phyloP scores from a whole-genome alignment of 257 asterid species.

The Perilla frutescens region DNA sequence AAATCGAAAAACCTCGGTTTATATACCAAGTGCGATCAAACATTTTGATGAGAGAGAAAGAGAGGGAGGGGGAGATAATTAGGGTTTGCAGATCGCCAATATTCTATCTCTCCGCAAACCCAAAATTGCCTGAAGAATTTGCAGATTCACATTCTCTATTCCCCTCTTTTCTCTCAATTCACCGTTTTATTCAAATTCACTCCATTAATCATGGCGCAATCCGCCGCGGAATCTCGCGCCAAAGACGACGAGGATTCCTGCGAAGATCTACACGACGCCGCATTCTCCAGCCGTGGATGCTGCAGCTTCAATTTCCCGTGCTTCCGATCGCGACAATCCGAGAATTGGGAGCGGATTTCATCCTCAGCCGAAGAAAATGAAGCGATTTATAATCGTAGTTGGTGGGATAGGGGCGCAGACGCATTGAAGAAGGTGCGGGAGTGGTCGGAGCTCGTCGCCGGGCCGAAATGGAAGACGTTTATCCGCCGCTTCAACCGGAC shows the following conservation, averaged over 20 bases:
- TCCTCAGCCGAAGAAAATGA: slow-evolving; percentile 44
- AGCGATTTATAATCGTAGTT: slow-evolving; percentile 21
- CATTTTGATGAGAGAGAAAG: slow-evolving; percentile 4
- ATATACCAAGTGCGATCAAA: slow-evolving; percentile 6
- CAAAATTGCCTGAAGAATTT: slow-evolving; percentile 15
- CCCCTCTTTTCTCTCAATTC: background rate
- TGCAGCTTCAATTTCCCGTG: slow-evolving; percentile 59
- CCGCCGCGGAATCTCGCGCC: slow-evolving; percentile 35
- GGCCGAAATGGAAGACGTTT: slow-evolving; percentile 87
- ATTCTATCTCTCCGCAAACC: slow-evolving; percentile 23
- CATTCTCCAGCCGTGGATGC: slow-evolving; percentile 48
- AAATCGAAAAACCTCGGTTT: background rate
- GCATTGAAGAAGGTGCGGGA: slow-evolving; percentile 59
- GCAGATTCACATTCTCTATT: background rate
- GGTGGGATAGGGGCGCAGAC: slow-evolving; percentile 51
- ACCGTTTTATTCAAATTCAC: too few species aligned
- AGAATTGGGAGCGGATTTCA: slow-evolving; percentile 64
- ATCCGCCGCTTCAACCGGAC: slow-evolving; percentile 63
- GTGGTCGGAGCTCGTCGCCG: slow-evolving; percentile 83
- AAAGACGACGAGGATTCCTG: slow-evolving; percentile 30
- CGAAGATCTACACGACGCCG: slow-evolving; percentile 48
- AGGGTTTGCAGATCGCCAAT: slow-evolving; percentile 40
- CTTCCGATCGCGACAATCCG: slow-evolving; percentile 41
- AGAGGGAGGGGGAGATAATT: slow-evolving; percentile 6
- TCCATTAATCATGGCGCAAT: slow-evolving; percentile 33